Conservation (phyloP, 768 basidiomycete species). For the Suillus cothurnatus region DNA sequence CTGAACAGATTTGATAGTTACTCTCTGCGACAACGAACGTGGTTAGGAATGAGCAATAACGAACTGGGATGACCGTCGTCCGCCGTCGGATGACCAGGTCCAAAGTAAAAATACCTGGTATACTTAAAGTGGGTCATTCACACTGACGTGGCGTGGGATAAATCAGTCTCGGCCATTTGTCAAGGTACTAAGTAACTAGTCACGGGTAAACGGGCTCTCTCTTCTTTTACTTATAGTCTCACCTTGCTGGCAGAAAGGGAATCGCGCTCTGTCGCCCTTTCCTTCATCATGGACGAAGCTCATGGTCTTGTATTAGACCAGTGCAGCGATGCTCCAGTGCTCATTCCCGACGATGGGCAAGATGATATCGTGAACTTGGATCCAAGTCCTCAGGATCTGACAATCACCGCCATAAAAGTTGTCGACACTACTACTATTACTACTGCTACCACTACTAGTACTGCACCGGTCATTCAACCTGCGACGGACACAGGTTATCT, state of each 20-base stretch:
- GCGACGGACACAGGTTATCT: conserved; percentile 38
- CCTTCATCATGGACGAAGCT: conserved; percentile 21
- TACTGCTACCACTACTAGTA: conserved; percentile 16
- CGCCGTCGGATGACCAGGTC: not conserved
- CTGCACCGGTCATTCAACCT: conserved; percentile 30
- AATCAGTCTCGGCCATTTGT: conserved; percentile 6
- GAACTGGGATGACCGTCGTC: not conserved
- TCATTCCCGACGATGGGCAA: conserved; percentile 30
- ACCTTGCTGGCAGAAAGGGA: not conserved
- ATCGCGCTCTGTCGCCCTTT: not conserved
- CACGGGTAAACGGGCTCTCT: conserved; percentile 11
- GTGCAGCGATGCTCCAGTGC: conserved; percentile 41
- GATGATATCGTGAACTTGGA: conserved; percentile 26
- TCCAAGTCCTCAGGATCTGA: conserved; percentile 18
- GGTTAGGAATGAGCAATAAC: not conserved
- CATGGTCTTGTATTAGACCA: conserved; percentile 26
- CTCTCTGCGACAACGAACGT: not conserved
- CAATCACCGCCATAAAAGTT: conserved; percentile 30
- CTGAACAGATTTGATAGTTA: not conserved
- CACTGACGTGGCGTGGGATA: conserved; percentile 13
- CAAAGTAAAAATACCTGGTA: conserved; percentile 5
- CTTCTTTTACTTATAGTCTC: conserved; percentile 12
- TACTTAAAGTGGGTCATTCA: not conserved
- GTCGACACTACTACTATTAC: conserved; percentile 25
- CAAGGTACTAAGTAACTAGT: conserved; percentile 5